Percentiles rank a stretch among this genome's conserved stretches.
Evolutionary conservation across 192 early-diverging fungal genomes (phyloP).

Genomic region (Lobosporangium transversale): DNA sequence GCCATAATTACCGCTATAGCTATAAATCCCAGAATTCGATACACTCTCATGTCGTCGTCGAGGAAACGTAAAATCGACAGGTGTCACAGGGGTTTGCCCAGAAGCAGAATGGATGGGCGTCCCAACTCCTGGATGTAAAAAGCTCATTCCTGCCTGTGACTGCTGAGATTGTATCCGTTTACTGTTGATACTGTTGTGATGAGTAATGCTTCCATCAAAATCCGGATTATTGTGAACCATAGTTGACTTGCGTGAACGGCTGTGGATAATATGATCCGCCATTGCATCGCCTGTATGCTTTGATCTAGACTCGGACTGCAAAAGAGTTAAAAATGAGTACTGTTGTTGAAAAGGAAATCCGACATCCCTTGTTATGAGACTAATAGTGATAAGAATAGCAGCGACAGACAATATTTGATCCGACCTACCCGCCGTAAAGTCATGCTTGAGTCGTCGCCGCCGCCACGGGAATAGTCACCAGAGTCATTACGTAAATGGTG

Average conservation of each 20-base stretch:
- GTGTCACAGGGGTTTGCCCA: conserved; percentile 29
- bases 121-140: no score
- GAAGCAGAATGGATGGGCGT: no score
- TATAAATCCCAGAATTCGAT: conserved; percentile 15
- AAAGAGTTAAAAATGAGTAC: not conserved
- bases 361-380: not conserved
- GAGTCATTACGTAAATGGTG: conserved; percentile 8
- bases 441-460: conserved; percentile 5
- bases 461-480: conserved; percentile 22
- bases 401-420: not conserved
- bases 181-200: conserved; percentile 14
- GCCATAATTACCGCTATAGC: no score
- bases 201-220: not conserved
- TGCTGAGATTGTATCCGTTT: conserved; percentile 4
- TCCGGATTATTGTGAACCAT: not conserved
- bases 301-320: conserved; percentile 28
- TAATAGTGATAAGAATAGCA: not conserved
- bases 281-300: conserved; percentile 22
- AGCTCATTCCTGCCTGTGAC: no score
- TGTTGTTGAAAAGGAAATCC: no score
- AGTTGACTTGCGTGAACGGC: conserved; percentile 11
- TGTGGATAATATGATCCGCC: conserved; percentile 14
- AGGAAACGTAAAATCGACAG: conserved; percentile 53
- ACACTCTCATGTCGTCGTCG: conserved; percentile 49
- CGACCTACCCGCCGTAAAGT: conserved; percentile 8